Base-by-base conservation (phyloP, 345 rosid genomes). In the Moringa oleifera region DNA sequence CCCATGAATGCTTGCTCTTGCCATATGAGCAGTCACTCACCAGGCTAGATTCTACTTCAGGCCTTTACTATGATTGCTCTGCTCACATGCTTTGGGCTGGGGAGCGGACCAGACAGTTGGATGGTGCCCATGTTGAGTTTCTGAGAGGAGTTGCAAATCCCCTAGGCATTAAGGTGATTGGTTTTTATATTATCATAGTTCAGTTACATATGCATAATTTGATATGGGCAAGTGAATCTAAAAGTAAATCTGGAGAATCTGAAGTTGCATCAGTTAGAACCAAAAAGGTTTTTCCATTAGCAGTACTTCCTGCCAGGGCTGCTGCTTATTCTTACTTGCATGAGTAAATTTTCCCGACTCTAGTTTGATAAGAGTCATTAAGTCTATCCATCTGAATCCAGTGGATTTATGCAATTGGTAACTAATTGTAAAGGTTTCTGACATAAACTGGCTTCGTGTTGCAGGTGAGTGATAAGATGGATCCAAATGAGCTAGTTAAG, bases 391-490 rank as follows among this genome's bases (percentile, higher is more conserved):
- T 41, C 47, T 41, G 17, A 41, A 41, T 8, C 33, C 33, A 28
- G 33, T 2, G 8, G 17, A 41, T 11, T 15, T 41, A 15, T 7
- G 47, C 12, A 11, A 2, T 41, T 41, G 47, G 13, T 15, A 1
- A 41, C 12, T 4, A 15, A 41, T 41, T 41, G 6, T 41, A 11
- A 41, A 41, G 2, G 12, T 41, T 4, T 4, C 47, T 41, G 13
- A 41, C 6, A 41, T 11, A 41, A 41, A 41, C 37, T 33, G 33
- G 5, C 31, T 20, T 47, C 63, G 37, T 67, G 25, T 47, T 70
- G 53, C 76, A 90, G 95, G 97, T 88, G 65, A 90, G 97, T 65
- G 96, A 90, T 66, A 90, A 90, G 79, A 90, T 90, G 97, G 85
- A 90, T 75, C 96, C 96, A 0, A 88, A 80, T 69, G 91, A 88